These are phyloP conservation scores for Quercus alba DNA, from an alignment of 306 rosid species.

Conservation along the genomic window DNA sequence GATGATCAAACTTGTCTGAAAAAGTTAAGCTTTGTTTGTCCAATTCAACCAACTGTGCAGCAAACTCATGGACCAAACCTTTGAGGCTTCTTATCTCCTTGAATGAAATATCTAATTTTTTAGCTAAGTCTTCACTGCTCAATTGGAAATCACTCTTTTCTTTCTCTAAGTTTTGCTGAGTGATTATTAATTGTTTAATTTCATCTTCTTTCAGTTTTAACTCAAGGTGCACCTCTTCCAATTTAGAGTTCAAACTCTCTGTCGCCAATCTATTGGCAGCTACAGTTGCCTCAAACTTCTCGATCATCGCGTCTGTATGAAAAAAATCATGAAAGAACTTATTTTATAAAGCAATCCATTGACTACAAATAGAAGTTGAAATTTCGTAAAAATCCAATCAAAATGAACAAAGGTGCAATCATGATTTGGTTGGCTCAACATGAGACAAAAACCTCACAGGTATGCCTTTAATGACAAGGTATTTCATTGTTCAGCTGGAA, in stretches of 20 bases:
- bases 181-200: constrained; percentile 37
- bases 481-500: neutral
- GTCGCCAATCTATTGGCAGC: constrained; percentile 46
- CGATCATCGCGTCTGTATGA: constrained; percentile 60
- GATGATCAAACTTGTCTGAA: constrained; percentile 59
- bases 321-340: constrained; percentile 9
- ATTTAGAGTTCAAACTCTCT: constrained; percentile 59
- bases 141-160: constrained; percentile 59
- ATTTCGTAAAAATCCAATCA: neutral
- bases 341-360: constrained; percentile 10
- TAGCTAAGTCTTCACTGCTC: constrained; percentile 44
- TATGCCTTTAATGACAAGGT: constrained; percentile 5
- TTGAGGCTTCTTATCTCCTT: constrained; percentile 61
- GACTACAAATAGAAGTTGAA: neutral
- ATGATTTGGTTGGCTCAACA: neutral
- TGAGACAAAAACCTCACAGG: constrained; percentile 3
- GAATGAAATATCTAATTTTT: constrained; percentile 52
- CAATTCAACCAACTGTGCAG: constrained; percentile 50
- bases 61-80: constrained; percentile 45
- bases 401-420: neutral
- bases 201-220: constrained; percentile 63
- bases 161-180: constrained; percentile 46
- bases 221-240: constrained; percentile 56
- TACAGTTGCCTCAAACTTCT: constrained; percentile 58
- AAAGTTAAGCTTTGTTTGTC: constrained; percentile 61